Conservation (phyloP, 164 flowering plant genomes). For the Houttuynia cordata region DNA sequence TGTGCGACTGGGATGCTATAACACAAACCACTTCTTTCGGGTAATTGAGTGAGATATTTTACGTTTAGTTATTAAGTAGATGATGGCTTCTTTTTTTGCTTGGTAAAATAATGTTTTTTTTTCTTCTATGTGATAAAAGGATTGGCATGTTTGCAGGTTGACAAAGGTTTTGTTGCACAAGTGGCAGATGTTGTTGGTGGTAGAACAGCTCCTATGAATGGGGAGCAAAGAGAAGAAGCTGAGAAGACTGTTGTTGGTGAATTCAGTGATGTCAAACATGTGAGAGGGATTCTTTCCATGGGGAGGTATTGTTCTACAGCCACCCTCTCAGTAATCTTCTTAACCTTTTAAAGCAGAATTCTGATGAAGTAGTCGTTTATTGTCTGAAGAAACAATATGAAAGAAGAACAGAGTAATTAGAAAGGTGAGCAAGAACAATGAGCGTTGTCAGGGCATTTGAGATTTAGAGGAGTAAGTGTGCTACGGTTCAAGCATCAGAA, state of each 20-base stretch:
- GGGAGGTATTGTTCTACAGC: conserved; percentile 43
- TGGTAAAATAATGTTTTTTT: no score
- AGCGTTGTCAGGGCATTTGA: no score
- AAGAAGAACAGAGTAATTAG: no score
- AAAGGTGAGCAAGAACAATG: no score
- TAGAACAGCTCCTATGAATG: conserved; percentile 84
- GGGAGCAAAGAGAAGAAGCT: conserved; percentile 64
- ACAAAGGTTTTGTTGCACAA: conserved; percentile 90
- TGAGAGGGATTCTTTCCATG: conserved; percentile 91
- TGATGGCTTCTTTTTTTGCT: no score
- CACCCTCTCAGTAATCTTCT: background rate
- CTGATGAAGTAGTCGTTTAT: no score
- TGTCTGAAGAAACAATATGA: no score
- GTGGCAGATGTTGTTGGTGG: conserved; percentile 88
- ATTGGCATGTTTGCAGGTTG: conserved; percentile 40
- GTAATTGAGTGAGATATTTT: conserved; percentile 18
- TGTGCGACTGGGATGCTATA: conserved; percentile 80
- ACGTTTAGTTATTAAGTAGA: no score
- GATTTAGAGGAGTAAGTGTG: no score
- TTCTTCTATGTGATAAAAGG: background rate
- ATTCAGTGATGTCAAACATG: conserved; percentile 86
- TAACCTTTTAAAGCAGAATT: background rate
- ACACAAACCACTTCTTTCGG: conserved; percentile 95
- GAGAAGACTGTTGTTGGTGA: conserved; percentile 81
- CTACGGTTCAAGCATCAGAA: no score